These are phyloP conservation scores for Exophiala aquamarina DNA, from an alignment of 2,329 filamentous ascomycete genomes.

Conservation along the genomic window DNA sequence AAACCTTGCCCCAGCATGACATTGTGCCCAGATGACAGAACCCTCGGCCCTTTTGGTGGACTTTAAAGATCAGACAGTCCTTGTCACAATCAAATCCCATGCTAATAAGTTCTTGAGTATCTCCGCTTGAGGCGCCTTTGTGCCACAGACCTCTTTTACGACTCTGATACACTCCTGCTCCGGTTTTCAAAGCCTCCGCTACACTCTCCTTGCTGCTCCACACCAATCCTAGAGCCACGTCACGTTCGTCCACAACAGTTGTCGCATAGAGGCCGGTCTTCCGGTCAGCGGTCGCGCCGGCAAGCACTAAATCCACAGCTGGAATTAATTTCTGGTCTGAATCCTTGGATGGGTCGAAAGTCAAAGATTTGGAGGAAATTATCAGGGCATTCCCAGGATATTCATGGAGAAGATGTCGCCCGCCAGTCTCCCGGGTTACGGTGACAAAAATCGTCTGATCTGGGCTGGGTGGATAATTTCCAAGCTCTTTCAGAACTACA, in stretches of 20 bases:
- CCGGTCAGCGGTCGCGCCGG: constrained; percentile 77
- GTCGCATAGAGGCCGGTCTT: constrained; percentile 83
- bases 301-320: constrained; percentile 69
- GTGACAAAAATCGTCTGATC: constrained; percentile 40
- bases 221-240: constrained; percentile 80
- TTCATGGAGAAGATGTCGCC: constrained; percentile 27
- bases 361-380: constrained; percentile 69
- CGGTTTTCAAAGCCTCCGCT: constrained; percentile 77
- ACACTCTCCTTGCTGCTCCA: constrained; percentile 94
- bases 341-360: constrained; percentile 62
- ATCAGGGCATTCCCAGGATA: constrained; percentile 49
- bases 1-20: constrained; percentile 86
- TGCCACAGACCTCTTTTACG: constrained; percentile 94
- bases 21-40: constrained; percentile 95
- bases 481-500: constrained; percentile 38
- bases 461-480: constrained; percentile 32
- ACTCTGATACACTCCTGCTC: constrained; percentile 89
- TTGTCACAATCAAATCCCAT: constrained; percentile 90
- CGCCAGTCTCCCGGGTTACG: constrained; percentile 20
- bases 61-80: constrained; percentile 86
- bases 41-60: constrained; percentile 80
- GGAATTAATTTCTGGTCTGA: constrained; percentile 60
- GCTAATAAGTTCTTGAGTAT: constrained; percentile 83
- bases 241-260: constrained; percentile 84
- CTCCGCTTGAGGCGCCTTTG: constrained; percentile 92